Percentiles rank a stretch among this genome's conserved stretches.
Conservation (phyloP, 768 basidiomycete genomes). For the Tubosaeta brunneosetosa region DNA sequence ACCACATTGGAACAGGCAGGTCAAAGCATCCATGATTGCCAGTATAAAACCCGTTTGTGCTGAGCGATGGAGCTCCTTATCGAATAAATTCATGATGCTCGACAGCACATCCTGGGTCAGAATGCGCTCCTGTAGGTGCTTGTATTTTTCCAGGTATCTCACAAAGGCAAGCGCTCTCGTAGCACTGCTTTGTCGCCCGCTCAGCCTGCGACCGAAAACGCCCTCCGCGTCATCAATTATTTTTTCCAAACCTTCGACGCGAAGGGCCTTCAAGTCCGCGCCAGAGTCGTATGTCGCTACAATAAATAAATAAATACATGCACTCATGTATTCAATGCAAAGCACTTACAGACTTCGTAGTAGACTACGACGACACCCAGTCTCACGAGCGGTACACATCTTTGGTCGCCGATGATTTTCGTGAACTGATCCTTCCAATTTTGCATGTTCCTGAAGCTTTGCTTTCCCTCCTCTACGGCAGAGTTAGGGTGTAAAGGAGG, state of each 20-base stretch:
- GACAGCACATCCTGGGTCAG: conserved; percentile 12
- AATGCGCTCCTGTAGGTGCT: conserved; percentile 8
- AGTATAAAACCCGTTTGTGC: too few species aligned
- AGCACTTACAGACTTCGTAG: conserved; percentile 17
- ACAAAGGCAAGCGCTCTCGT: too few species aligned
- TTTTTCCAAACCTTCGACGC: background rate
- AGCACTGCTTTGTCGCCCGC: too few species aligned
- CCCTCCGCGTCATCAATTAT: conserved; percentile 13
- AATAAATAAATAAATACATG: background rate
- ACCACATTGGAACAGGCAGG: conserved; percentile 16
- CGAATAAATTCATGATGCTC: conserved; percentile 12
- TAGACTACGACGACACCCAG: conserved; percentile 22
- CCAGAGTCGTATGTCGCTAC: conserved; percentile 11
- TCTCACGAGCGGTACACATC: conserved; percentile 15
- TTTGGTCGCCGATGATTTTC: conserved; percentile 4
- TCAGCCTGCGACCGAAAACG: too few species aligned
- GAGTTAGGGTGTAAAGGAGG: background rate
- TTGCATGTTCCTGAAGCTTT: conserved; percentile 13
- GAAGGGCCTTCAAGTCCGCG: too few species aligned
- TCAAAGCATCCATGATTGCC: conserved; percentile 21
- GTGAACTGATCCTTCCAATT: conserved; percentile 12
- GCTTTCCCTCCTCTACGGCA: conserved; percentile 11
- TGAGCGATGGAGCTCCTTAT: too few species aligned
- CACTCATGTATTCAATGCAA: background rate
- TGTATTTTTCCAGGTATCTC: too few species aligned